phyloP scores from a whole-genome alignment of 2,329 filamentous ascomycete genomes.

The Xenoacremonium recifei region DNA sequence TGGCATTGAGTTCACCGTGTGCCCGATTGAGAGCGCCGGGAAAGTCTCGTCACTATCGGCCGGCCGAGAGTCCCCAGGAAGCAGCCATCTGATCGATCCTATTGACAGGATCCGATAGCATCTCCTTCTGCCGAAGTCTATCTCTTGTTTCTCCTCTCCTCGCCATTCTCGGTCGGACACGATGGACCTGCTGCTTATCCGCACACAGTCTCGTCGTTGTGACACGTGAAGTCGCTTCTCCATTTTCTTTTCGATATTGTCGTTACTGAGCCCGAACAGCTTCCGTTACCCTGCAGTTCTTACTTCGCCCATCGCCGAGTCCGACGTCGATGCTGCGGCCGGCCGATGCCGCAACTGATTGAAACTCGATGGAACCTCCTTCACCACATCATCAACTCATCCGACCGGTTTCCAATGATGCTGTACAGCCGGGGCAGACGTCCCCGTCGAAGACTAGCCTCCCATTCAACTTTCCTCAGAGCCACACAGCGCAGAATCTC shows the following conservation, averaged over 20 bases:
- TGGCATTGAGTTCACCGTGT: too few relatives aligned
- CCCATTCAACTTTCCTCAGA: conserved; percentile 25
- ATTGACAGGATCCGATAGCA: too few relatives aligned
- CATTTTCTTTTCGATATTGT: conserved; percentile 6
- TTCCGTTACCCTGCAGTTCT: conserved; percentile 11
- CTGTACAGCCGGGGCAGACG: conserved; percentile 12
- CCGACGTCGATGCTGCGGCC: conserved; percentile 1
- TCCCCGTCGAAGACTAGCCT: conserved; percentile 25
- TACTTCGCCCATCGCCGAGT: conserved; percentile 2
- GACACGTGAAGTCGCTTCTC: conserved; percentile 17
- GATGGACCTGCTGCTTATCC: conserved; percentile 19
- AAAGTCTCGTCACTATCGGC: too few relatives aligned
- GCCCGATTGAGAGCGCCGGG: too few relatives aligned
- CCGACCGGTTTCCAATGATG: too few relatives aligned
- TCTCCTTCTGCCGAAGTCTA: too few relatives aligned
- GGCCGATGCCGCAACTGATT: background rate
- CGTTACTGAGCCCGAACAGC: conserved; percentile 2
- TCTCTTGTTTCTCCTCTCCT: too few relatives aligned
- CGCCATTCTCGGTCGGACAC: conserved; percentile 7
- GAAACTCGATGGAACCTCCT: background rate
- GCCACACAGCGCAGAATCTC: conserved; percentile 22
- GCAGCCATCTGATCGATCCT: too few relatives aligned
- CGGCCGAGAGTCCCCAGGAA: too few relatives aligned
- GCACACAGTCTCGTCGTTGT: conserved; percentile 11
- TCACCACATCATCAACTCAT: conserved; percentile 14